phyloP scores from a whole-genome alignment of 371 early-diverging fungal species.

The Phascolomyces articulosus region DNA sequence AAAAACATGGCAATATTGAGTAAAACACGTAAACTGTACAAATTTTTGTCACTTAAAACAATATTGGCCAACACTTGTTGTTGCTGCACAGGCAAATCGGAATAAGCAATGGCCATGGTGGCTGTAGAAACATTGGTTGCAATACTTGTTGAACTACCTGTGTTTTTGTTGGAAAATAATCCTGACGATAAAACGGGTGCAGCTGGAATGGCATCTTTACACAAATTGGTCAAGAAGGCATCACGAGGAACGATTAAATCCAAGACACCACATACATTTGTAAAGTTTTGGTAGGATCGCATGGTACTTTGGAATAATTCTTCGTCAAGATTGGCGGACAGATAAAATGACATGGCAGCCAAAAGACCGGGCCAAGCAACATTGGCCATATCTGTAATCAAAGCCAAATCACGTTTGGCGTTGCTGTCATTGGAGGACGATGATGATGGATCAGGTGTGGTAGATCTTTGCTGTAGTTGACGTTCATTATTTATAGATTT shows the following conservation, averaged over 20 bases:
- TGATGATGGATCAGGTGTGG: neutral
- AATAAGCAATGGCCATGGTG: slow-evolving; percentile 27
- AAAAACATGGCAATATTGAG: slow-evolving; percentile 77
- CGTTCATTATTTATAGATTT: slow-evolving; percentile 2
- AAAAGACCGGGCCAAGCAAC: slow-evolving; percentile 85
- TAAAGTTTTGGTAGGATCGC: slow-evolving; percentile 76
- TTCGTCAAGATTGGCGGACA: slow-evolving; percentile 83
- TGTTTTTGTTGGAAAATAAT: slow-evolving; percentile 24
- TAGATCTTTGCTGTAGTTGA: neutral
- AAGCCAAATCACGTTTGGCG: slow-evolving; percentile 58
- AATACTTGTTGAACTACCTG: slow-evolving; percentile 27
- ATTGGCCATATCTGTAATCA: slow-evolving; percentile 82
- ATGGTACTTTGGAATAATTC: slow-evolving; percentile 78
- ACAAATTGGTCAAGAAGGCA: slow-evolving; percentile 83
- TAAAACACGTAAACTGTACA: slow-evolving; percentile 77
- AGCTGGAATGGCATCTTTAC: slow-evolving; percentile 75
- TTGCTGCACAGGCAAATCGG: slow-evolving; percentile 43
- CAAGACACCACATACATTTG: slow-evolving; percentile 84
- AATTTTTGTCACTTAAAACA: slow-evolving; percentile 75
- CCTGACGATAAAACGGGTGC: slow-evolving; percentile 52
- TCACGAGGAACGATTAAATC: slow-evolving; percentile 81
- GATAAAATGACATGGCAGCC: slow-evolving; percentile 77
- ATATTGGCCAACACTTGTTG: slow-evolving; percentile 47
- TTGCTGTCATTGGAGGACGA: neutral
- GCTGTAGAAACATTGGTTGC: slow-evolving; percentile 17